Percentiles rank a stretch among this genome's conserved stretches.
Conservation (phyloP, 768 basidiomycete species). For the Tulasnella sp. region DNA sequence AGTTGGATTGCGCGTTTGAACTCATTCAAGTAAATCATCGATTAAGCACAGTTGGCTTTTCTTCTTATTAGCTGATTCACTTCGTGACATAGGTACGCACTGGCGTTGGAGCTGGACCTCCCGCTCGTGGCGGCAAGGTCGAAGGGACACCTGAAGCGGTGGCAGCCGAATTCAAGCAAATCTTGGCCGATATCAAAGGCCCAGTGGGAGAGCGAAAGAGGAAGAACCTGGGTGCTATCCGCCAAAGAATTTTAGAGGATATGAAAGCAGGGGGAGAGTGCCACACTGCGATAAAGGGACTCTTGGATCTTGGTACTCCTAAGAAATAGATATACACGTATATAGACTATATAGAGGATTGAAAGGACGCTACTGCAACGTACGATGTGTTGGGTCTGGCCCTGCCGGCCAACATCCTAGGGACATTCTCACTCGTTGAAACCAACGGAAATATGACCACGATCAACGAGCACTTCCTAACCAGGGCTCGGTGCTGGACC, state of each 20-base stretch:
- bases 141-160: slow-evolving; percentile 2
- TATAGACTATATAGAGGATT: no score
- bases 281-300: not conserved
- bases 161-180: not conserved
- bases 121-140: not conserved
- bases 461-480: no score
- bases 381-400: no score
- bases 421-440: no score
- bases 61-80: not conserved
- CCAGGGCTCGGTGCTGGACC: not conserved
- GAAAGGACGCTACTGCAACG: no score
- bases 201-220: slow-evolving; percentile 3
- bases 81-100: not conserved
- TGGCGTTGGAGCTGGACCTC: not conserved
- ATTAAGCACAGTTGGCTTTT: not conserved
- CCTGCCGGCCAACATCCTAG: no score
- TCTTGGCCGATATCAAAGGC: not conserved
- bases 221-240: not conserved
- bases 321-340: no score
- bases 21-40: not conserved
- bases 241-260: not conserved
- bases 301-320: not conserved
- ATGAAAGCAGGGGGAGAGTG: not conserved
- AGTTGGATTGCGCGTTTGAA: slow-evolving; percentile 1
- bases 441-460: no score